These are phyloP conservation scores for Phytophthora cajani DNA, from an alignment of 352 stramenopile species.

Conservation along the genomic window DNA sequence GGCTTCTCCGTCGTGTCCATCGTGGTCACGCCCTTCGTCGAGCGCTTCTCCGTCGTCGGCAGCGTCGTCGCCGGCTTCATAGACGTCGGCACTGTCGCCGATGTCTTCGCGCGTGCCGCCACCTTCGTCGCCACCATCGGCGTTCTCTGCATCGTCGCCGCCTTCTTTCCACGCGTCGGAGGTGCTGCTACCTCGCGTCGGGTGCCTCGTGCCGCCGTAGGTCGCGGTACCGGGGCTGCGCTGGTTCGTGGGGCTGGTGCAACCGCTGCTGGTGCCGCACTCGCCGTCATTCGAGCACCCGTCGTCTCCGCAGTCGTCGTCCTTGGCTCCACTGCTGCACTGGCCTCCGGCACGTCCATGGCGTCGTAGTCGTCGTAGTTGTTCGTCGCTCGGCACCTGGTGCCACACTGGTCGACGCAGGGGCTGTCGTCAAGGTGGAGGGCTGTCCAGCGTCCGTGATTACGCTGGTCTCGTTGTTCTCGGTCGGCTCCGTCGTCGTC, in stretches of 20 bases:
- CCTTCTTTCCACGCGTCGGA: no score
- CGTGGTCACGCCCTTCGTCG: background rate
- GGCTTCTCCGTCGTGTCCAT: no score
- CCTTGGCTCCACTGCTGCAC: background rate
- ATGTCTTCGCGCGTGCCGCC: no score
- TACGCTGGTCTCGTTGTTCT: no score
- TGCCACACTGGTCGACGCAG: background rate
- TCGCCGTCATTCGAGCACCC: no score
- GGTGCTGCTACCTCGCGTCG: background rate
- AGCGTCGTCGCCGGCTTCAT: background rate
- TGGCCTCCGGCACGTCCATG: no score
- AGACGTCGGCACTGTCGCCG: no score
- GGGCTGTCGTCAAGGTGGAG: background rate
- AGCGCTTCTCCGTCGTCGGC: no score
- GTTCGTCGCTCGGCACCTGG: background rate
- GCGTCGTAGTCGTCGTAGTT: background rate
- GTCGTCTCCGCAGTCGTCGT: background rate
- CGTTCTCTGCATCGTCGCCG: no score
- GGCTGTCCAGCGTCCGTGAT: background rate
- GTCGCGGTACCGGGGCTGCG: background rate
- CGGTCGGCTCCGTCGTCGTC: no score
- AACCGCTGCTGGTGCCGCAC: background rate
- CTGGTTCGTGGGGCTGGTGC: background rate
- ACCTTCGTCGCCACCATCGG: background rate
- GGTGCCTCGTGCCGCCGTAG: background rate